Conservation (phyloP, 164 flowering plant species). For the Tetracentron sinense region DNA sequence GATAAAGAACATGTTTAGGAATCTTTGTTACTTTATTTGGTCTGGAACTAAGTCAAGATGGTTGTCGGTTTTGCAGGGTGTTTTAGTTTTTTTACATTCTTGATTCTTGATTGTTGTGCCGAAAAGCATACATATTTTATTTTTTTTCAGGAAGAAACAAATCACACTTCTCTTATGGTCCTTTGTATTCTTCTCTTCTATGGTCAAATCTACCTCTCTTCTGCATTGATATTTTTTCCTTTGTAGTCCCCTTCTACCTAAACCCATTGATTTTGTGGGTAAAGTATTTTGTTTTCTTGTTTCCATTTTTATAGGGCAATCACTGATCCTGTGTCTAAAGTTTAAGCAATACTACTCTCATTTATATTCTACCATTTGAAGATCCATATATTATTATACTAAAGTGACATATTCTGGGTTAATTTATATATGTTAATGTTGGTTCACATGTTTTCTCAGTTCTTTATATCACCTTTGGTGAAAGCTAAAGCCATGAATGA, state of each 20-base stretch:
- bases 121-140: no score
- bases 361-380: background rate
- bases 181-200: no score
- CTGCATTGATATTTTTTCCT: background rate
- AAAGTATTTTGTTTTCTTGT: background rate
- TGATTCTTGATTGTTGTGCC: no score
- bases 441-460: conserved; percentile 60
- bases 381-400: background rate
- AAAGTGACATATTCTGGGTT: background rate
- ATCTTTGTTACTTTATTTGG: no score
- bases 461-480: conserved; percentile 85
- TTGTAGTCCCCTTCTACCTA: background rate
- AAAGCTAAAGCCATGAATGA: conserved; percentile 96
- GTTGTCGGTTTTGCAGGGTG: no score
- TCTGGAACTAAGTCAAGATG: no score
- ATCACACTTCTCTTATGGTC: no score
- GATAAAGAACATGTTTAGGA: no score
- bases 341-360: background rate
- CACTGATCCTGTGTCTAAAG: background rate
- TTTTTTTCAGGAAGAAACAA: no score
- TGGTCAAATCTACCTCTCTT: background rate
- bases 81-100: no score
- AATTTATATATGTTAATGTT: conserved; percentile 2
- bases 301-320: background rate
- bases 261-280: background rate